These are phyloP conservation scores for Vachellia pachyceras DNA, from an alignment of 306 rosid species.

Conservation along the genomic window DNA sequence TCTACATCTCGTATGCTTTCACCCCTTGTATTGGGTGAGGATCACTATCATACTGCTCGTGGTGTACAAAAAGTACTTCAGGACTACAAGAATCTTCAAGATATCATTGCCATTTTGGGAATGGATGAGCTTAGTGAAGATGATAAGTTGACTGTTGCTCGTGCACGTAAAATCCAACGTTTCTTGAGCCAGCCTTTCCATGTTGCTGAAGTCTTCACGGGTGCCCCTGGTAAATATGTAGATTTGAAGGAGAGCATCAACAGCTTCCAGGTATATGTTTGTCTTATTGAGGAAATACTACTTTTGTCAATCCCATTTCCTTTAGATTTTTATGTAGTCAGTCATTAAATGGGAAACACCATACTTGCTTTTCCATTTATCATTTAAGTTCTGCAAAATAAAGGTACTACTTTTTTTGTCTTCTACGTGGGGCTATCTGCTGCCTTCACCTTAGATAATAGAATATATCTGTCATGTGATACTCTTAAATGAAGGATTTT, in stretches of 20 bases:
- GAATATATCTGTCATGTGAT: neutral
- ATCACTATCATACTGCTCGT: constrained; percentile 94
- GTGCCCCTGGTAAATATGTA: constrained; percentile 98
- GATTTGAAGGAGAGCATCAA: constrained; percentile 84
- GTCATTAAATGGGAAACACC: neutral
- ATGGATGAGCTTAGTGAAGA: constrained; percentile 99
- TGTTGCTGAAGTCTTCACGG: constrained; percentile 99
- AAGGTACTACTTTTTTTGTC: too few relatives aligned
- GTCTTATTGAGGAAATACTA: neutral
- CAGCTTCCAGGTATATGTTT: constrained; percentile 81
- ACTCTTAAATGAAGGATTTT: too few relatives aligned
- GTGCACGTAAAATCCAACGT: constrained; percentile 86
- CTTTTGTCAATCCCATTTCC: neutral
- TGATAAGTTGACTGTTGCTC: constrained; percentile 95
- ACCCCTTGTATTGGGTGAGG: constrained; percentile 94
- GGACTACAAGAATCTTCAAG: constrained; percentile 98
- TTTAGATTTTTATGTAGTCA: neutral
- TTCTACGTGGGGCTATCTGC: neutral
- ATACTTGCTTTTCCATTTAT: neutral
- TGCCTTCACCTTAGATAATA: neutral
- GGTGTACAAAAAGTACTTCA: constrained; percentile 96
- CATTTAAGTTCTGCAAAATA: neutral
- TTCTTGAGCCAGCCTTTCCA: constrained; percentile 99
- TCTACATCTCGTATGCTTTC: constrained; percentile 99
- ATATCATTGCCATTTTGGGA: constrained; percentile 98